Base-by-base conservation (phyloP, 2,329 filamentous ascomycete genomes). In the Pseudocercospora ulei region DNA sequence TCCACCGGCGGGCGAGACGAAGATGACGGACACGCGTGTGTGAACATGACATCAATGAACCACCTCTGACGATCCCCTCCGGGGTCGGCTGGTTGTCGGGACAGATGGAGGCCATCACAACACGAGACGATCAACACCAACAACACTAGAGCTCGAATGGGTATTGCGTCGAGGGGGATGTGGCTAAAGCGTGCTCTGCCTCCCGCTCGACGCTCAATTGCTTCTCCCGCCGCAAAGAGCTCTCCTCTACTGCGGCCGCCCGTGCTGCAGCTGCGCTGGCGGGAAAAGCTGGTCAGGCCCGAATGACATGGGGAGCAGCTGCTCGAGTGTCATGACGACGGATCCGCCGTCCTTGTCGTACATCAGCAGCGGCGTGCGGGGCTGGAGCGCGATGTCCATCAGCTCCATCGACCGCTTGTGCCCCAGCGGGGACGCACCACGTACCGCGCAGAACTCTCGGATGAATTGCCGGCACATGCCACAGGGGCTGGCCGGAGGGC, bases 391-490 rank as follows among this genome's bases (percentile, higher is more conserved):
- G 16, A 6, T 24, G 34, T 44, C 29, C 35, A 30, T 35, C 31
- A 25, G 28, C 22, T 20, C 19, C n/a, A n/a, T n/a, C n/a, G n/a
- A n/a, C n/a, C n/a, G n/a, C 3, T 5, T 16, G 2, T n/a, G 8
- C 14, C 7, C 5, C n/a, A 18, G 11, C 5, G 7, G 11, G 14
- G 22, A 12, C n/a, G 5, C 11, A 20, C 14, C n/a, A 17, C 37
- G 20, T 34, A 66, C 55, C 41, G 61, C 60, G 44, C 66, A 60
- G 33, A 71, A 71, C 54, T 71, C 68, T 18, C 67, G 44, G 35
- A 71, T 55, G 43, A 88, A 93, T 61, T 95, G 88, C 54, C 88
- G 72, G 62, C 88, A 96, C 86, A 94, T 95, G 39, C 90, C 90
- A 59, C 90, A 98, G 0, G 90, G 90, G 28, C 61, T 65, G 2